Evolutionary conservation across 352 stramenopile species (phyloP).

Genomic region (Globisporangium uncinulatum): DNA sequence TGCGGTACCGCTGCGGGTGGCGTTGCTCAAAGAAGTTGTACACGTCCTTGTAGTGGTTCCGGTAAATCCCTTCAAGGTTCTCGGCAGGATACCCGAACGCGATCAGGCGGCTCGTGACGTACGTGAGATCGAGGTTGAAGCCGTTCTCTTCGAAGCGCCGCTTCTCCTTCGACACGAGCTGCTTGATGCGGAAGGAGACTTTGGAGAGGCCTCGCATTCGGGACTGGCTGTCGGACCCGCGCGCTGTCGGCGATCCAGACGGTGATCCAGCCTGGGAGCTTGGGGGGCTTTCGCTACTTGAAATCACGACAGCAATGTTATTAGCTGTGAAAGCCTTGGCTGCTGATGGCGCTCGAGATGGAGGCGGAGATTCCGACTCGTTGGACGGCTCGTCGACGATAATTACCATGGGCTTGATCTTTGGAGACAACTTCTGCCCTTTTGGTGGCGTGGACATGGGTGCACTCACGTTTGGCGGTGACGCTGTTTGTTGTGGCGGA

Average conservation of each 20-base stretch:
- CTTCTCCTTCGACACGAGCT: constrained; percentile 91
- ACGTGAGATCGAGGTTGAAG: constrained; percentile 92
- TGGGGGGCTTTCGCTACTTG: not conserved
- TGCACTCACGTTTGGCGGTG: not conserved
- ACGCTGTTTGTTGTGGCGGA: not conserved
- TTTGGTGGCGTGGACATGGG: constrained; percentile 5
- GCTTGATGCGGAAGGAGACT: constrained; percentile 56
- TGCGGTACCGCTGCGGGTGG: constrained; percentile 72
- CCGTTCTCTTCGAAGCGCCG: constrained; percentile 78
- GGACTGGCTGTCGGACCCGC: constrained; percentile 18
- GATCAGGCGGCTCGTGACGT: constrained; percentile 84
- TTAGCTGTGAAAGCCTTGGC: not conserved
- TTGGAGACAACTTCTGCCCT: constrained; percentile 10
- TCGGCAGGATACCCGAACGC: constrained; percentile 87
- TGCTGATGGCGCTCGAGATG: not conserved
- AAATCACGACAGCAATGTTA: not conserved
- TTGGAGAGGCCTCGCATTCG: constrained; percentile 36
- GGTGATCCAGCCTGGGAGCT: constrained; percentile 1
- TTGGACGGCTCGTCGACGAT: constrained; percentile 4
- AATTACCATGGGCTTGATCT: constrained; percentile 17
- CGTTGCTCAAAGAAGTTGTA: constrained; percentile 86
- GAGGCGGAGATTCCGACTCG: not conserved
- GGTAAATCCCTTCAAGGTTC: constrained; percentile 84
- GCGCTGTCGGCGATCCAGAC: constrained; percentile 6
- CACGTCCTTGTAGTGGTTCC: constrained; percentile 89